These are phyloP conservation scores for Medicago truncatula DNA, from an alignment of 306 rosid genomes.

Conservation along the genomic window MtrunA17r5.0-ANR NC_053044.1:38907001-38907500, in stretches of 20 bases:
- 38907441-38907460: slow-evolving; percentile 39
- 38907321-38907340: background rate
- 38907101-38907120: slow-evolving; percentile 40
- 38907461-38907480: slow-evolving; percentile 35
- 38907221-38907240: slow-evolving; percentile 68
- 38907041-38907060: slow-evolving; percentile 42
- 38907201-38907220: slow-evolving; percentile 68
- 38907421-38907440: slow-evolving; percentile 5
- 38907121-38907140: slow-evolving; percentile 40
- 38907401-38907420: background rate
- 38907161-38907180: slow-evolving; percentile 15
- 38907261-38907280: background rate
- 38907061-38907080: slow-evolving; percentile 46
- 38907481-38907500: slow-evolving; percentile 35
- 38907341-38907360: slow-evolving; percentile 62
- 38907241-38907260: slow-evolving; percentile 56
- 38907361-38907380: slow-evolving; percentile 70
- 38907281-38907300: background rate
- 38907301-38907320: slow-evolving; percentile 11
- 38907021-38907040: slow-evolving; percentile 50
- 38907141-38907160: slow-evolving; percentile 33
- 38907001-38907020: slow-evolving; percentile 42
- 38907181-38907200: slow-evolving; percentile 53
- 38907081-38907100: slow-evolving; percentile 35
- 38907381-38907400: slow-evolving; percentile 58